These are phyloP conservation scores for Lactarius tabidus DNA, from an alignment of 768 basidiomycete species.

Conservation along the genomic window DNA sequence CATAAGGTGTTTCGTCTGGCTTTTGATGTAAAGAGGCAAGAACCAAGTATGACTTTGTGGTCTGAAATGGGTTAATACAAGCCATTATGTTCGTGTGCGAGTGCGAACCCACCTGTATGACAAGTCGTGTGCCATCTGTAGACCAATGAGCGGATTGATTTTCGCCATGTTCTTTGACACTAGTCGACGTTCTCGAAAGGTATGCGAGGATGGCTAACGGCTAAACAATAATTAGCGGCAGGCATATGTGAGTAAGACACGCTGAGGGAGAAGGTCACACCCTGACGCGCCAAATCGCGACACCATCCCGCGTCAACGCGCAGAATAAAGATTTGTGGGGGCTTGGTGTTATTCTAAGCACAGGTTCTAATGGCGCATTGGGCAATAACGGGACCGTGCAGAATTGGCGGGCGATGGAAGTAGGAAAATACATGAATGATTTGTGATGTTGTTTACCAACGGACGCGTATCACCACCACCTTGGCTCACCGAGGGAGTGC, in stretches of 20 bases:
- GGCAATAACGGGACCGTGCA: slow-evolving; percentile 67
- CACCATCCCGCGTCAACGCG: slow-evolving; percentile 61
- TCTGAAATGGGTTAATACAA: slow-evolving; percentile 43
- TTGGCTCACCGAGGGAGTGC: neutral
- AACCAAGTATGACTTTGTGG: slow-evolving; percentile 74
- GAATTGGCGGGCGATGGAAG: slow-evolving; percentile 69
- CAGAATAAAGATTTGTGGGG: slow-evolving; percentile 77
- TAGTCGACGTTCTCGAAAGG: slow-evolving; percentile 70
- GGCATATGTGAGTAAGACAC: slow-evolving; percentile 16
- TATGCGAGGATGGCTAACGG: slow-evolving; percentile 69
- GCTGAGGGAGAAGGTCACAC: slow-evolving; percentile 38
- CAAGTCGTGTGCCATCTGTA: slow-evolving; percentile 71
- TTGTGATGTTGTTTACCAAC: neutral
- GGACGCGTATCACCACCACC: too few species aligned
- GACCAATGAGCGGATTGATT: slow-evolving; percentile 77
- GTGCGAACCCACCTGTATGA: slow-evolving; percentile 60
- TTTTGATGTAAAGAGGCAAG: slow-evolving; percentile 62
- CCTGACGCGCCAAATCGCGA: slow-evolving; percentile 79
- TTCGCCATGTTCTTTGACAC: slow-evolving; percentile 79
- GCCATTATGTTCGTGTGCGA: neutral
- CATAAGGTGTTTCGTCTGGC: slow-evolving; percentile 52
- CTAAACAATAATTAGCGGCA: slow-evolving; percentile 36
- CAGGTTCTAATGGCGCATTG: slow-evolving; percentile 52
- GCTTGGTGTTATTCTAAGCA: slow-evolving; percentile 58
- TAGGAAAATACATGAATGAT: slow-evolving; percentile 76